Evolutionary conservation across 164 flowering plant genomes (phyloP).

Genomic region (Nymphaea colorata): DNA sequence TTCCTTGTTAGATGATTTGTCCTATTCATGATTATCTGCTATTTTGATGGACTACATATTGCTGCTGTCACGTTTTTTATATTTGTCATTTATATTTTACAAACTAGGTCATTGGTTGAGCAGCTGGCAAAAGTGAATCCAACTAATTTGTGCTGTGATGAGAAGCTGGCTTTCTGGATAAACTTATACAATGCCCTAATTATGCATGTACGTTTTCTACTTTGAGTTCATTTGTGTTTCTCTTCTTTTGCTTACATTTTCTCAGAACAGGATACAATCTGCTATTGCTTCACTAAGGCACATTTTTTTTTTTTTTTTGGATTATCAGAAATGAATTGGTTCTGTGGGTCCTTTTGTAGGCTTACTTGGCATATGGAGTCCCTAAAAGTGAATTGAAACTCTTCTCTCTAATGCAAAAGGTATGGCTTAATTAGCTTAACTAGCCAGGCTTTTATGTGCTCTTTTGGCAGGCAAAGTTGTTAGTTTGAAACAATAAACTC

Average conservation of each 20-base stretch:
- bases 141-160: constrained; percentile 37
- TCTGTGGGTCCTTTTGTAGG: constrained; percentile 23
- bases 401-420: constrained; percentile 82
- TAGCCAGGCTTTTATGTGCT: too few relatives aligned
- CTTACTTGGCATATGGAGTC: constrained; percentile 79
- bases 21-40: too few relatives aligned
- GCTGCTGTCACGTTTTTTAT: neutral
- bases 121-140: constrained; percentile 68
- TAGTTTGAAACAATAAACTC: too few relatives aligned
- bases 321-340: neutral
- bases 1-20: too few relatives aligned
- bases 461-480: too few relatives aligned
- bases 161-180: constrained; percentile 85
- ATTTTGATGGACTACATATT: neutral
- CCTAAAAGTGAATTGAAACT: constrained; percentile 65
- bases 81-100: neutral
- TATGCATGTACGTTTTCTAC: constrained; percentile 56
- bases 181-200: constrained; percentile 73
- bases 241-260: neutral
- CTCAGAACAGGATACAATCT: neutral
- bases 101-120: constrained; percentile 56
- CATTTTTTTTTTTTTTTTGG: too few relatives aligned
- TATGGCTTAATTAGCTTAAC: constrained; percentile 11
- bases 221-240: neutral
- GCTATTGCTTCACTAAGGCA: too few relatives aligned